Base-by-base conservation (phyloP, 768 basidiomycete species). In the Boletus patriciae region DNA sequence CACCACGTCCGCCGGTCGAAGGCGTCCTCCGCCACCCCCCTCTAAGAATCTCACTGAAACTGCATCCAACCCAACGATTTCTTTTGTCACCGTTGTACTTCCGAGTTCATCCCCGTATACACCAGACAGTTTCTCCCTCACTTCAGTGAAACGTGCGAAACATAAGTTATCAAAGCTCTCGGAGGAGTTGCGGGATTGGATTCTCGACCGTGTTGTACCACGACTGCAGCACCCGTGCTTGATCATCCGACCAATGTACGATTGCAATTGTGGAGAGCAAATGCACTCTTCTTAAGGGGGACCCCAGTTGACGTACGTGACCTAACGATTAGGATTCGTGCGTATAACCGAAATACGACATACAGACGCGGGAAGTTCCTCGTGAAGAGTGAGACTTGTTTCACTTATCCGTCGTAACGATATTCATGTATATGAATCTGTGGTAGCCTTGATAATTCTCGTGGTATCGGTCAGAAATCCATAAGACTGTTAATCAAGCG, bases 381-480 rank as follows among this genome's bases (percentile, higher is more conserved):
- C 40, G 9, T 41, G 21, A 37, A 37, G 40, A 11, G 11, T 23
- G 27, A 52, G 38, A 48, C 9, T 6, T n/a, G 18, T 33, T 48
- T 37, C 43, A 40, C 25, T 4, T 8, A 34, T 58, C 34, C 12
- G 3, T 29, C 9, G 27, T 48, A 12, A 49, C 11, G 6, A 49
- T 23, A 21, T 15, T 21, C 23, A 25, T 19, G 41, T 36, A 41
- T 31, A 31, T 42, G 29, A 50, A 45, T 41, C 16, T 18, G 45
- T 37, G 19, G 44, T 52, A n/a, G 62, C 67, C 27, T 57, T 36
- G 34, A 72, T 62, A 23, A 78, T 67, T 31, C 66, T 67, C 37
- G 56, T 53, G 2, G 73, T 66, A 55, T 76, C 71, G 9, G 77
- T 78, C 12, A 83, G 72, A 66, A 83, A 85, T 5, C 81, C 83